Base-by-base conservation (phyloP, 2,329 filamentous ascomycete genomes). In the Venturia carpophila region DNA sequence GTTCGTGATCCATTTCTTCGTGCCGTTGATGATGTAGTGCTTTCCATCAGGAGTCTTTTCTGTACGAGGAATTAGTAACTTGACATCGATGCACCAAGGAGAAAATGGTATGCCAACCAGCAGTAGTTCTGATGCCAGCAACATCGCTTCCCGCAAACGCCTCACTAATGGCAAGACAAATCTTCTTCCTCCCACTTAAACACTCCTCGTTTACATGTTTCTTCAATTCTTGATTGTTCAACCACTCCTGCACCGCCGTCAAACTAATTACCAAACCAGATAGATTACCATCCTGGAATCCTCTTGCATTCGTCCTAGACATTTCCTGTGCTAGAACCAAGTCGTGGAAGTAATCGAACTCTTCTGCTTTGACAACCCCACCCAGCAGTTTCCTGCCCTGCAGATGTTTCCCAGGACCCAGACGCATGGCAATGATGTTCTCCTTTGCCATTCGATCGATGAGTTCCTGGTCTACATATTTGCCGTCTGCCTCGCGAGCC, bases 261-360 rank as follows among this genome's bases (percentile, higher is more conserved):
- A 95, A 78, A 47, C 86, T 86, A 69, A 95, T 95, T 37, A 87
- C 87, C 89, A 95, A 91, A 63, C 91, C 91, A 1, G 90, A 88
- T 84, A 95, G 85, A 76, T 91, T 92, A 3, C 90, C 91, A 73
- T 96, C 91, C 74, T 91, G 87, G 77, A 94, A 96, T 0, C 91
- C 91, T 70, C 90, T 80, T 37, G 88, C 86, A 74, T 88, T 90
- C 7, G 84, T 79, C 41, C 91, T 82, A 1, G 83, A 81, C 69
- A 90, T 77, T 76, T 95, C 91, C 76, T 95, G 91, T 10, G 81
- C 79, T 63, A 89, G 79, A 68, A 95, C 84, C 73, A 94, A 74
- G 73, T 94, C 91, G 75, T 94, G 90, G 76, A 95, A 90, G 76
- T 92, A 92, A 75, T 95, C 90, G 70, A 92, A 95, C 68, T 92